A percentile compares a stretch with the other conserved stretches of the same genome.
phyloP scores from a whole-genome alignment of 1,284 basidiomycete genomes.

The Dichomitus squalens region DNA sequence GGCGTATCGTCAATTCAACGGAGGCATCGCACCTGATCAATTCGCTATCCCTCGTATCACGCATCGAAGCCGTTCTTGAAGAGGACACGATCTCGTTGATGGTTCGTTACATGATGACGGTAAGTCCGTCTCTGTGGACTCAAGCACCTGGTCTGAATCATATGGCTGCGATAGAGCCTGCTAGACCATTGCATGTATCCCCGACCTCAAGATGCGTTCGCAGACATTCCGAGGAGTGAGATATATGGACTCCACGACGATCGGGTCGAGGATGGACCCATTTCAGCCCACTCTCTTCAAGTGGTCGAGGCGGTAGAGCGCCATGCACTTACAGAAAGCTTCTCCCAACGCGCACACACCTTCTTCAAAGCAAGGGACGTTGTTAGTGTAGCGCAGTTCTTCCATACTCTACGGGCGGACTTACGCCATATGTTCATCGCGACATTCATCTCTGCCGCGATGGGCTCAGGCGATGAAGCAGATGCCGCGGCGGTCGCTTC shows the following conservation, averaged over 20 bases:
- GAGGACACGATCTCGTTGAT: constrained; percentile 28
- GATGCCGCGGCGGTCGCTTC: constrained; percentile 23
- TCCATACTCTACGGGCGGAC: constrained; percentile 12
- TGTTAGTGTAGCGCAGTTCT: constrained; percentile 7
- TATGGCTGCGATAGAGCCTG: constrained; percentile 20
- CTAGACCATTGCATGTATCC: constrained; percentile 28
- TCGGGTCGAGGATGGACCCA: background rate
- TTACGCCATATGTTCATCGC: constrained; percentile 19
- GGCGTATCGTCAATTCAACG: constrained; percentile 25
- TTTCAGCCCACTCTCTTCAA: background rate
- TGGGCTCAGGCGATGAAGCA: constrained; percentile 17
- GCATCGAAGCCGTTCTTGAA: constrained; percentile 26
- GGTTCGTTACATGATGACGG: constrained; percentile 33
- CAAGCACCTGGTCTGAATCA: background rate
- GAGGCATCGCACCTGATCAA: constrained; percentile 29
- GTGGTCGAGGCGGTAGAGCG: background rate
- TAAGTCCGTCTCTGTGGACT: constrained; percentile 8
- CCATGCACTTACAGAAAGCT: background rate
- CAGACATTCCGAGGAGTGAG: constrained; percentile 25
- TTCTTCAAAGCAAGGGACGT: constrained; percentile 13
- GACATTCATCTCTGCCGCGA: constrained; percentile 16
- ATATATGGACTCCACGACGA: constrained; percentile 27
- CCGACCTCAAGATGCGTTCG: constrained; percentile 29
- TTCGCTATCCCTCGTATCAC: constrained; percentile 17
- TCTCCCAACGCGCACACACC: constrained; percentile 4